Evolutionary conservation across 2,329 filamentous ascomycete genomes (phyloP).

Genomic region (Fusarium burgessii): DNA sequence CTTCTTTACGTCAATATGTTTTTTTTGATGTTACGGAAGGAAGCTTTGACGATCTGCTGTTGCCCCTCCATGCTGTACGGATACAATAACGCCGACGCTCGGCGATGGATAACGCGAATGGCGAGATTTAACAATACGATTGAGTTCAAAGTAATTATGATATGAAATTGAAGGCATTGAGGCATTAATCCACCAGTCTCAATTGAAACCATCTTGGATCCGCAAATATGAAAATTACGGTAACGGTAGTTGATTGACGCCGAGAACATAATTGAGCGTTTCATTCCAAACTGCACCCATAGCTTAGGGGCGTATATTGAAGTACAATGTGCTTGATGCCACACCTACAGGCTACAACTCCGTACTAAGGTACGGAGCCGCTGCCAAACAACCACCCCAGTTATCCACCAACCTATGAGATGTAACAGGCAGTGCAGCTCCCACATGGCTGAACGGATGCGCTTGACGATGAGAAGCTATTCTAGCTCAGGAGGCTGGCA

Average conservation of each 20-base stretch:
- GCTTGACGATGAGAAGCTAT: conserved; percentile 23
- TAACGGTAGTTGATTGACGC: conserved; percentile 34
- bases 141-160: background rate
- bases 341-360: background rate
- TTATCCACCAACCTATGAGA: conserved; percentile 36
- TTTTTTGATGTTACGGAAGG: conserved; percentile 6
- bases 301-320: conserved; percentile 5
- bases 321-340: conserved; percentile 11
- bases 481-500: conserved; percentile 15
- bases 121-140: conserved; percentile 22
- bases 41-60: conserved; percentile 16
- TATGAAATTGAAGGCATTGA: background rate
- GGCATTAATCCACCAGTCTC: background rate
- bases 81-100: conserved; percentile 40
- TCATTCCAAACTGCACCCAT: conserved; percentile 4
- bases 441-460: conserved; percentile 39
- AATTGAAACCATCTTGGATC: background rate
- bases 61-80: conserved; percentile 27
- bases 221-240: conserved; percentile 10
- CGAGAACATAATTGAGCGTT: conserved; percentile 16
- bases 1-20: background rate
- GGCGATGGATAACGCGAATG: conserved; percentile 43
- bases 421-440: conserved; percentile 17
- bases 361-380: conserved; percentile 40
- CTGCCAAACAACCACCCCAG: conserved; percentile 39